phyloP scores from a whole-genome alignment of 805 yeast species.

The Spathaspora hagerdaliae region DNA sequence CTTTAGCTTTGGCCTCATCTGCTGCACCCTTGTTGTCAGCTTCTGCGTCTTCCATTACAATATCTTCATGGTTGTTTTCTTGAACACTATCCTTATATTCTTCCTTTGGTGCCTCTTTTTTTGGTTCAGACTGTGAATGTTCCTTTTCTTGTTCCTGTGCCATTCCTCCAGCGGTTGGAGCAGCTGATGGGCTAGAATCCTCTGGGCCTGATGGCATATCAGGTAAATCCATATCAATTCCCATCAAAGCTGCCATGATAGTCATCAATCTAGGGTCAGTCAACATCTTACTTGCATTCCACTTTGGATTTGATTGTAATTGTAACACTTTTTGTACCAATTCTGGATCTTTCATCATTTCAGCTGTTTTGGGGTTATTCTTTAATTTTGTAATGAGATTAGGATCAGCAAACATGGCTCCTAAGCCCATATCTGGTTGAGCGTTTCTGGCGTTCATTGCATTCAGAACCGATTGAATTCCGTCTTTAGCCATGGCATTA shows the following conservation, averaged over 20 bases:
- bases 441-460: conserved; percentile 51
- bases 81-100: conserved; percentile 10
- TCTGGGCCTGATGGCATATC: conserved; percentile 15
- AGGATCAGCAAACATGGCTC: conserved; percentile 77
- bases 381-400: conserved; percentile 69
- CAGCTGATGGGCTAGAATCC: not conserved
- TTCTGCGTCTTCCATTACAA: conserved; percentile 35
- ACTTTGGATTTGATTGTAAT: conserved; percentile 69
- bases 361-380: conserved; percentile 82
- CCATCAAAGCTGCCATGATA: conserved; percentile 79
- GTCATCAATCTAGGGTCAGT: conserved; percentile 86
- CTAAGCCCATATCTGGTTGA: conserved; percentile 72
- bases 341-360: conserved; percentile 80
- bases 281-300: conserved; percentile 64
- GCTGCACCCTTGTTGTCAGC: conserved; percentile 47
- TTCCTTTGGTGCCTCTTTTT: conserved; percentile 15
- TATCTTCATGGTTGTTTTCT: conserved; percentile 21
- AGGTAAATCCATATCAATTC: conserved; percentile 62
- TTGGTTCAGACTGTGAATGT: conserved; percentile 7
- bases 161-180: conserved; percentile 12
- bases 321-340: conserved; percentile 65
- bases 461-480: conserved; percentile 64
- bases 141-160: not conserved
- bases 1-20: conserved; percentile 73
- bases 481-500: conserved; percentile 85